Percentiles rank a stretch among this genome's conserved stretches.
Evolutionary conservation across 2,329 filamentous ascomycete genomes (phyloP).

Genomic region (Fusarium sp.): DNA sequence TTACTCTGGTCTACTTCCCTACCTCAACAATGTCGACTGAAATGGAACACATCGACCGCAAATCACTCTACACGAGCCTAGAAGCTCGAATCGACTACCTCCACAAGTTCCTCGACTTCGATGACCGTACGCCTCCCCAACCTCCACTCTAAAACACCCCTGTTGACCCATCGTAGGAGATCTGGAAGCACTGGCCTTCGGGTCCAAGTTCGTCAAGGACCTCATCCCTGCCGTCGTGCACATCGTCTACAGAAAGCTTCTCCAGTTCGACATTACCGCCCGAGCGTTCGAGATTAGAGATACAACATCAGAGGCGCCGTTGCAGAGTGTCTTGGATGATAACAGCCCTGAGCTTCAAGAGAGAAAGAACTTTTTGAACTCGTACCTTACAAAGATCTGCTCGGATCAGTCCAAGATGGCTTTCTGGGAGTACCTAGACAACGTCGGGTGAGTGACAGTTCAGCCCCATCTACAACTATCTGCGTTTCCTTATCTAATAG

Average conservation of each 20-base stretch:
- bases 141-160: neutral
- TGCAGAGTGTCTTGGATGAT: constrained; percentile 9
- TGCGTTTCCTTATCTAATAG: neutral
- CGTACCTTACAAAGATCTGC: constrained; percentile 23
- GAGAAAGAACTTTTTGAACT: constrained; percentile 24
- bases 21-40: neutral
- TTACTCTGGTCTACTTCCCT: neutral
- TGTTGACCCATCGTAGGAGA: constrained; percentile 7
- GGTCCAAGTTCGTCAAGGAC: constrained; percentile 29
- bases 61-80: constrained; percentile 27
- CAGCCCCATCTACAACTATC: neutral
- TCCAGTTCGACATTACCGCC: constrained; percentile 27
- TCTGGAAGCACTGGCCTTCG: constrained; percentile 23
- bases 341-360: constrained; percentile 16
- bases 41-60: constrained; percentile 23
- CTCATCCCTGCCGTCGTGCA: constrained; percentile 24
- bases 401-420: constrained; percentile 28
- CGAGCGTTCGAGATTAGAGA: constrained; percentile 23
- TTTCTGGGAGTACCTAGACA: constrained; percentile 28
- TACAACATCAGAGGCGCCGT: constrained; percentile 15
- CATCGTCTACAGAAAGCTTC: constrained; percentile 26
- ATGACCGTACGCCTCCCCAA: constrained; percentile 13
- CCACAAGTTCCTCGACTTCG: constrained; percentile 24
- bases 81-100: constrained; percentile 28
- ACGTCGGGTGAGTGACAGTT: constrained; percentile 15